Evolutionary conservation across 768 basidiomycete genomes (phyloP).

Genomic region (Filobasidium wieringae): DNA sequence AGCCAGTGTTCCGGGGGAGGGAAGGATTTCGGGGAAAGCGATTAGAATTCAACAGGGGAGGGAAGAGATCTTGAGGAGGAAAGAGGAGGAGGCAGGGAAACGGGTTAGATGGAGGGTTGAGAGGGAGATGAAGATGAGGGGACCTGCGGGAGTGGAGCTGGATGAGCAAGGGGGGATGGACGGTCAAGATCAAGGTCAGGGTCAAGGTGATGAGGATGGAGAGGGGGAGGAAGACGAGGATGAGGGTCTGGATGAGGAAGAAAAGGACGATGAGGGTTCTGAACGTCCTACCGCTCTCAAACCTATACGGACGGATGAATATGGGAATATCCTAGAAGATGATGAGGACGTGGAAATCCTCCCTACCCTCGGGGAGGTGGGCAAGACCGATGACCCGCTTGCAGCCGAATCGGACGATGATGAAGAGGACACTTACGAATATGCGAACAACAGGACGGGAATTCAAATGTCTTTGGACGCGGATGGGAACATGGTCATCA

Average conservation of each 20-base stretch:
- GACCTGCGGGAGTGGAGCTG: background rate
- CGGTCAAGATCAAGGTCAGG: background rate
- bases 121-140: background rate
- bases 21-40: background rate
- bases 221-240: background rate
- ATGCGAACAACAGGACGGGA: background rate
- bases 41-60: background rate
- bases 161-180: background rate
- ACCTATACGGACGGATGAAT: background rate
- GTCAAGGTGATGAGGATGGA: background rate
- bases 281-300: too few relatives aligned
- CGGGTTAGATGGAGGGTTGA: background rate
- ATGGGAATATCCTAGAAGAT: background rate
- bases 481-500: background rate
- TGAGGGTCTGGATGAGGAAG: background rate
- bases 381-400: background rate
- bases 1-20: slow-evolving; percentile 2
- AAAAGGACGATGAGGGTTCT: background rate
- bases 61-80: background rate
- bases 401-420: background rate
- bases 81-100: slow-evolving; percentile 1
- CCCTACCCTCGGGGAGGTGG: too few relatives aligned
- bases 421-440: background rate
- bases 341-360: background rate
- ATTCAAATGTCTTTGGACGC: background rate